Conservation (phyloP, 2,329 filamentous ascomycete species). For the Ophiostoma tasmaniense region DNA sequence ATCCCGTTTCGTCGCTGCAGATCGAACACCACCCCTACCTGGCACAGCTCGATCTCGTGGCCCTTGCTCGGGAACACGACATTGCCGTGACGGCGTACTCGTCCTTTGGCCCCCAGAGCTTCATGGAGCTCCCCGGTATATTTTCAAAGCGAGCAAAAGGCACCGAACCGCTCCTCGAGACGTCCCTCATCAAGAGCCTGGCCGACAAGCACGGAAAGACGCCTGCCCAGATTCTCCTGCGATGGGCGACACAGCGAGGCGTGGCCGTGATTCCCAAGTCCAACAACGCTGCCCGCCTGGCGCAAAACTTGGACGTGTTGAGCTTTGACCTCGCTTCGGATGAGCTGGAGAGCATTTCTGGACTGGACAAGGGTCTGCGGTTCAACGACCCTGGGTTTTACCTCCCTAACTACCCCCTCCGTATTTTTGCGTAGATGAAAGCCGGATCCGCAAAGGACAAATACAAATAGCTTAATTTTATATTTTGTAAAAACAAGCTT, state of each 20-base stretch:
- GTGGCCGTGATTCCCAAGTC: slow-evolving; percentile 70
- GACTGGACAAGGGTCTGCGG: background rate
- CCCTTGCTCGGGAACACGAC: slow-evolving; percentile 59
- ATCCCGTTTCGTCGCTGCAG: slow-evolving; percentile 28
- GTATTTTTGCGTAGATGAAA: no score
- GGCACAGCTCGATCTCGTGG: slow-evolving; percentile 62
- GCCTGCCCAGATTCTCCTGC: no score
- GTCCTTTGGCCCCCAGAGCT: slow-evolving; percentile 36
- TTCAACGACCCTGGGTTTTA: no score
- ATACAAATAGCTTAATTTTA: no score
- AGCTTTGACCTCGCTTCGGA: slow-evolving; percentile 44
- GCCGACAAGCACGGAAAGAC: no score
- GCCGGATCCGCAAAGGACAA: no score
- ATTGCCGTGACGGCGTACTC: slow-evolving; percentile 76
- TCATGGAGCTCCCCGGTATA: no score
- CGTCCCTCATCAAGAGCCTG: no score
- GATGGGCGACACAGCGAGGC: slow-evolving; percentile 35
- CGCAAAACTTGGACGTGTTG: slow-evolving; percentile 48
- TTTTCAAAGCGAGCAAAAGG: no score
- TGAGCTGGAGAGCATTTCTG: slow-evolving; percentile 46
- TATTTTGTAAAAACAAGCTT: no score
- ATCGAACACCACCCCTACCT: slow-evolving; percentile 76
- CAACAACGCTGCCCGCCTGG: slow-evolving; percentile 42
- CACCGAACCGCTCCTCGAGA: no score
- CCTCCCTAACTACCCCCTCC: no score